These are phyloP conservation scores for Cladorrhinum samala DNA, from an alignment of 495 filamentous ascomycete genomes.

Conservation along the genomic window DNA sequence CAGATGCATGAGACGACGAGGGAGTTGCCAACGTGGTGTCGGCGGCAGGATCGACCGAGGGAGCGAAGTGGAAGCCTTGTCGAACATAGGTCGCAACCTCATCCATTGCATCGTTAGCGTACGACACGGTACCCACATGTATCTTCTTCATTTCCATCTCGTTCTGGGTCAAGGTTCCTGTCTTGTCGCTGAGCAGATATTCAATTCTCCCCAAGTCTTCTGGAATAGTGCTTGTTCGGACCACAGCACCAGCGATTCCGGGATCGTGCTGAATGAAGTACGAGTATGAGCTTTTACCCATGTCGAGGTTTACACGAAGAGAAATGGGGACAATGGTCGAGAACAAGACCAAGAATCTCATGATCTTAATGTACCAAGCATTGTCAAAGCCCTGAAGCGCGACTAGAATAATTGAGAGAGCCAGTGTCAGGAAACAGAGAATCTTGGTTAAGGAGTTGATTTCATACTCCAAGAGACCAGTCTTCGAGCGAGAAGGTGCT, in stretches of 20 bases:
- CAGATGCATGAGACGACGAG: constrained; percentile 57
- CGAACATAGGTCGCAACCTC: constrained; percentile 81
- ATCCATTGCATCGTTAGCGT: constrained; percentile 97
- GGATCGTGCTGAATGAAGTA: constrained; percentile 89
- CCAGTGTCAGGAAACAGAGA: constrained; percentile 78
- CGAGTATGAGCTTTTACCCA: constrained; percentile 94
- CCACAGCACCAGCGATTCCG: constrained; percentile 85
- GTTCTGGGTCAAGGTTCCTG: constrained; percentile 94
- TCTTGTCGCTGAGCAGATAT: constrained; percentile 96
- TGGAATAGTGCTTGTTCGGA: constrained; percentile 93
- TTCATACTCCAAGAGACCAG: constrained; percentile 87
- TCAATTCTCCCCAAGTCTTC: constrained; percentile 95
- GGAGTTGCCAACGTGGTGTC: constrained; percentile 59
- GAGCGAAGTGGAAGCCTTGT: constrained; percentile 63
- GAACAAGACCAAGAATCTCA: constrained; percentile 95
- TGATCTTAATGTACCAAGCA: constrained; percentile 91
- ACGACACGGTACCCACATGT: constrained; percentile 95
- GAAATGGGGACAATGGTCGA: constrained; percentile 98
- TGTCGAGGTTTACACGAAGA: constrained; percentile 89
- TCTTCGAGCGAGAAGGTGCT: constrained; percentile 83
- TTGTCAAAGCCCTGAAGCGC: constrained; percentile 74
- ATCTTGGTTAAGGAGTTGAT: constrained; percentile 99
- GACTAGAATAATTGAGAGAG: constrained; percentile 84
- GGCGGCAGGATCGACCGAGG: constrained; percentile 26
- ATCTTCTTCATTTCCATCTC: constrained; percentile 99